A percentile compares a stretch with the other conserved stretches of the same genome.
These are phyloP conservation scores for Leccinum disarticulatum DNA, from an alignment of 768 basidiomycete genomes.

Conservation along the genomic window DNA sequence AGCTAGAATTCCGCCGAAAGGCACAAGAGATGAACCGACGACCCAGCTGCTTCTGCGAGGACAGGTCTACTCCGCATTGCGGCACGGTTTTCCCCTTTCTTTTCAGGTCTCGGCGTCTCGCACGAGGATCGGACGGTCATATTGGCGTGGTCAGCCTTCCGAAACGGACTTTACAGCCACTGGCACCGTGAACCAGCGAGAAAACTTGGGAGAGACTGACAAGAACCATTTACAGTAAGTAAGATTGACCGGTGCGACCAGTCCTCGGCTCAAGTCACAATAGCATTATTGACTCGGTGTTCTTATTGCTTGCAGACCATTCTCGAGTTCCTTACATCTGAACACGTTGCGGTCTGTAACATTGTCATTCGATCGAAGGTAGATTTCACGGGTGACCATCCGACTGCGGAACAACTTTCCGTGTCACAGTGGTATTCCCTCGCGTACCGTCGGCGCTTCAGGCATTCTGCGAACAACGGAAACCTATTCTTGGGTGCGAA, in stretches of 20 bases:
- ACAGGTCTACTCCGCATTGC: neutral
- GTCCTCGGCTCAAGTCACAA: neutral
- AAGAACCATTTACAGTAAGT: neutral
- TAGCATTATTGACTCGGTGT: neutral
- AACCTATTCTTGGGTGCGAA: conserved; percentile 1
- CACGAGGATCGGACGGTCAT: conserved; percentile 4
- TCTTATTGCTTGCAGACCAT: neutral
- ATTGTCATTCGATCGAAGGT: neutral
- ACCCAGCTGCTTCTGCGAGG: neutral
- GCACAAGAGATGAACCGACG: neutral
- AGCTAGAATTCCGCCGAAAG: conserved; percentile 6
- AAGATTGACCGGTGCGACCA: neutral
- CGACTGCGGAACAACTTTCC: conserved; percentile 6
- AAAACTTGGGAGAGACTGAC: neutral
- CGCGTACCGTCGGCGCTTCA: neutral
- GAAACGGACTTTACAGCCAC: neutral
- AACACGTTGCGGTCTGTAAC: neutral
- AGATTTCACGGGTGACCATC: neutral
- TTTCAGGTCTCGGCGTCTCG: neutral
- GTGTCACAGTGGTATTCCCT: neutral
- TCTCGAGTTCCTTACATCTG: neutral
- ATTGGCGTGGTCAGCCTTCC: neutral
- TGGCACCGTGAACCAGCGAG: neutral
- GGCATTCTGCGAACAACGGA: neutral
- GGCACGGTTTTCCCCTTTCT: neutral